Evolutionary conservation across 306 rosid species (phyloP).

Genomic region (Spatholobus suberectus): DNA sequence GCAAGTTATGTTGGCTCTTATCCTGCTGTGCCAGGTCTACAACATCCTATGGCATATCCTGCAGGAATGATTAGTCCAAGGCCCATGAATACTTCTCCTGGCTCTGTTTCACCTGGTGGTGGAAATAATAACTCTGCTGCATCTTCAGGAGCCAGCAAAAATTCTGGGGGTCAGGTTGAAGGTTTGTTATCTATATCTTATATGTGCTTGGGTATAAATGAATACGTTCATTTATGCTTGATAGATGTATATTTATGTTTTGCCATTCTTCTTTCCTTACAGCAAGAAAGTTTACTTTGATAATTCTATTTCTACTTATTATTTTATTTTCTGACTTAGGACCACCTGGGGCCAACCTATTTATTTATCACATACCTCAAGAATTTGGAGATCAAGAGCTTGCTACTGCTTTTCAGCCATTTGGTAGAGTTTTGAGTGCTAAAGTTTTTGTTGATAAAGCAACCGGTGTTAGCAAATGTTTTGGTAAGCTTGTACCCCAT

Average conservation of each 20-base stretch:
- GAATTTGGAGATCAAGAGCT: constrained; percentile 95
- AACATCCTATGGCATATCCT: constrained; percentile 81
- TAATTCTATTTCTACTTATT: constrained; percentile 39
- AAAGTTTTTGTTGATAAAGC: constrained; percentile 98
- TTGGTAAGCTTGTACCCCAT: constrained; percentile 65
- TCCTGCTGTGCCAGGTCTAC: constrained; percentile 84
- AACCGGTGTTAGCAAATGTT: constrained; percentile 98
- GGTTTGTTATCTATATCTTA: constrained; percentile 60
- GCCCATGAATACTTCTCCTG: constrained; percentile 72
- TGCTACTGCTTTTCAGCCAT: constrained; percentile 83
- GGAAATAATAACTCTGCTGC: constrained; percentile 59
- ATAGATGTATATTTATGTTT: neutral
- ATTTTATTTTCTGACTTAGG: constrained; percentile 61
- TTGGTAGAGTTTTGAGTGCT: constrained; percentile 94
- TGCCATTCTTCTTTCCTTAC: constrained; percentile 1
- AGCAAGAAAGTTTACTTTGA: constrained; percentile 7
- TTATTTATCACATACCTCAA: constrained; percentile 99
- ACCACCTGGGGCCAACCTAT: constrained; percentile 97
- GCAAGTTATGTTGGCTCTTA: constrained; percentile 80
- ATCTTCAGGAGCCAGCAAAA: constrained; percentile 69
- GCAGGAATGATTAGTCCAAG: constrained; percentile 84
- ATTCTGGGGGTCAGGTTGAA: constrained; percentile 85
- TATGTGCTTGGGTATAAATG: neutral
- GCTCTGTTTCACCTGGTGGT: constrained; percentile 70
- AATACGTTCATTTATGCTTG: neutral